phyloP scores from a whole-genome alignment of 169 alveolate species.

The Theileria orientalis region DNA sequence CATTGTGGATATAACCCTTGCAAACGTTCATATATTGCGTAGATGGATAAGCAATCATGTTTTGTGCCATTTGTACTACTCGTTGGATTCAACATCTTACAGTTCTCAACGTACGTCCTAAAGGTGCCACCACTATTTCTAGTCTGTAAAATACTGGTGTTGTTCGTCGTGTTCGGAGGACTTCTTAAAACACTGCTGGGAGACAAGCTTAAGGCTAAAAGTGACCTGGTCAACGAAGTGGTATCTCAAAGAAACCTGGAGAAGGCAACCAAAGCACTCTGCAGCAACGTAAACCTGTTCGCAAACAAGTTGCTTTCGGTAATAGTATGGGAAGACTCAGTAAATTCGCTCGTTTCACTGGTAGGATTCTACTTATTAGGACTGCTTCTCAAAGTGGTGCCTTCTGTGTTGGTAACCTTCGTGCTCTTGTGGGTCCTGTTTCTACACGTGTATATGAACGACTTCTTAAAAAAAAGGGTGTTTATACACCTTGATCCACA shows the following conservation, averaged over 20 bases:
- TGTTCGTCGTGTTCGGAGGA: constrained; percentile 44
- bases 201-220: background rate
- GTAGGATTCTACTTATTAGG: constrained; percentile 33
- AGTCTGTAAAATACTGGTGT: constrained; percentile 15
- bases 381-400: constrained; percentile 27
- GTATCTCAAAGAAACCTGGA: constrained; percentile 8
- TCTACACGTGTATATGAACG: constrained; percentile 33
- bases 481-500: constrained; percentile 36
- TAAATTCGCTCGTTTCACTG: constrained; percentile 20
- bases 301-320: background rate
- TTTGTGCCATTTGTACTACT: constrained; percentile 17
- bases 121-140: constrained; percentile 28
- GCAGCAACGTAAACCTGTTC: constrained; percentile 9
- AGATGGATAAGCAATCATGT: constrained; percentile 9
- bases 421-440: constrained; percentile 33
- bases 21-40: too few relatives aligned
- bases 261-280: constrained; percentile 3
- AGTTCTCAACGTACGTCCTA: constrained; percentile 46
- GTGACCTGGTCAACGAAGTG: constrained; percentile 2
- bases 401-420: constrained; percentile 25
- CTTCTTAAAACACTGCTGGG: constrained; percentile 16
- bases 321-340: constrained; percentile 44
- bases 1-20: too few relatives aligned
- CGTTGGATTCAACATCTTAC: constrained; percentile 32
- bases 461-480: constrained; percentile 15